Percentiles rank a stretch among this genome's conserved stretches.
These are phyloP conservation scores for Backusella mclennaniae DNA, from an alignment of 192 early-diverging fungal genomes.

Conservation along the genomic window DNA sequence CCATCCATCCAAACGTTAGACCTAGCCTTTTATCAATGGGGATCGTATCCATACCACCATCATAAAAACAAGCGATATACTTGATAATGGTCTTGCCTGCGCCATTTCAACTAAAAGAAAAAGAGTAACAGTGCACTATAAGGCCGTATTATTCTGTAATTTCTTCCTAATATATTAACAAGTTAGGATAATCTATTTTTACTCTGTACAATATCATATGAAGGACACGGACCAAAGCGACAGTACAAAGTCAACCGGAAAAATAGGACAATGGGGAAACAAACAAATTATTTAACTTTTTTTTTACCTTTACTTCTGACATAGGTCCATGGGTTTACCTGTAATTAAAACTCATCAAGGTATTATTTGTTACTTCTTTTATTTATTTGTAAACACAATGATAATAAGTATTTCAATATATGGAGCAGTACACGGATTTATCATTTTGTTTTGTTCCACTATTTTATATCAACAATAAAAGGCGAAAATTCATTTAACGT, in stretches of 20 bases:
- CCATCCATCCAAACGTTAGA: not conserved
- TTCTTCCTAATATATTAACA: not conserved
- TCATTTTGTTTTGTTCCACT: not conserved
- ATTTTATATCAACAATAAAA: not conserved
- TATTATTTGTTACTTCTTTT: not conserved
- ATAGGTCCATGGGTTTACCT: not conserved
- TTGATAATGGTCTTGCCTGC: not conserved
- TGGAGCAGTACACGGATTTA: not conserved
- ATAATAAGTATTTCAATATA: not conserved
- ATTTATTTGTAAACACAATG: not conserved
- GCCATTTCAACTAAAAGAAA: not conserved
- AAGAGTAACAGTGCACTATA: not conserved
- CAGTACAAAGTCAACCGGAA: not conserved
- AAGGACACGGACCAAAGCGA: conserved; percentile 3
- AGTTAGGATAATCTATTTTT: not conserved
- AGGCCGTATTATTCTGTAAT: not conserved
- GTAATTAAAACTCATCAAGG: not conserved
- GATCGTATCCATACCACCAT: not conserved
- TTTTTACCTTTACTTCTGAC: not conserved
- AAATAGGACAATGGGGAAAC: not conserved
- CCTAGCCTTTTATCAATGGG: not conserved
- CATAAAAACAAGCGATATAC: not conserved
- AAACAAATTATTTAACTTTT: not conserved
- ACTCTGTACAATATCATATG: not conserved
- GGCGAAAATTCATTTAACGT: not conserved